Base-by-base conservation (phyloP, 495 filamentous ascomycete species). In the Podospora didyma region DNA sequence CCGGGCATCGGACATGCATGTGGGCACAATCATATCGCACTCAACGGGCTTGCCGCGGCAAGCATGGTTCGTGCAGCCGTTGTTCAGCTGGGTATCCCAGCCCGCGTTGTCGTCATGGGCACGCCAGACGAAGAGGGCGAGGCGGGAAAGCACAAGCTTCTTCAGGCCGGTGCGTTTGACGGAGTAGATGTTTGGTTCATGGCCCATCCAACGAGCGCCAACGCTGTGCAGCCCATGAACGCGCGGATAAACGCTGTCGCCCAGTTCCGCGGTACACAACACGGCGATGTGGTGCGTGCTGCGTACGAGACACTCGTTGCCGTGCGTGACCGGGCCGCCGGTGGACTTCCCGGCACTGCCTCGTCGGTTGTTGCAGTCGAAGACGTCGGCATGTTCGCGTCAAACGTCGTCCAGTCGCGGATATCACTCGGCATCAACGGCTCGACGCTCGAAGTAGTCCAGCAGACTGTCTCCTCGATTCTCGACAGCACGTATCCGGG, bases 61-160 rank as follows among this genome's bases (percentile, higher is more conserved):
- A 61, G 71, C 17, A 70, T 73, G 7, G 69, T 74, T 0, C 67
- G 69, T 23, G 64, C 75, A 7, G 62, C 74, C 0, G 59, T 77
- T 53, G 59, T 69, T 41, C 62, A 74, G 44, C 68, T 71, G n/a
- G 63, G 68, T 4, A 63, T 82, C 14, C 74, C 73, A 0, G 82
- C 79, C 1, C 75, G 74, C 6, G 64, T 79, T 1, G 73, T 79
- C 28, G 56, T 84, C 11, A 64, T 84, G 16, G 82, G 82, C 2
- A 82, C 79, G 0, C 82, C 82, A 2, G 82, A 79, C 1, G 82
- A 85, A 62, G 82, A 85, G 56, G 76, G 80, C 35, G 79, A 76
- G 7, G 80, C 78, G 5, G 81, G 82, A 22, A 85, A 85, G 62
- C 74, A 71, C 3, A 72, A 75, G 48, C 68, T 85, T 1, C 71